Evolutionary conservation across 2,329 filamentous ascomycete species (phyloP).

Genomic region (Neofusicoccum laricinum): DNA sequence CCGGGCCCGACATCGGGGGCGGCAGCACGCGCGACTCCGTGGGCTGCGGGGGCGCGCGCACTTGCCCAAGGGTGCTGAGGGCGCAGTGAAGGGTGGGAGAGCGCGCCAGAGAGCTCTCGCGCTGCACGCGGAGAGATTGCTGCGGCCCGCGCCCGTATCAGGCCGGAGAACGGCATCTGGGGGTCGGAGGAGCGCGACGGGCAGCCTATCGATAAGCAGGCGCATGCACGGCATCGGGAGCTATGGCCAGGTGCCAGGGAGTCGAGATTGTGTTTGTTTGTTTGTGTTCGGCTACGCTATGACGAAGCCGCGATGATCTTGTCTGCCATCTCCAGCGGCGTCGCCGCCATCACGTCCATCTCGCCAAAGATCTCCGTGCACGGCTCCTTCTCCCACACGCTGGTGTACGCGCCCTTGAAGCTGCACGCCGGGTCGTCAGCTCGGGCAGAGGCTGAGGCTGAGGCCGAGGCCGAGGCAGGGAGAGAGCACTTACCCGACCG

Average conservation of each 20-base stretch:
- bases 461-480: too few relatives aligned
- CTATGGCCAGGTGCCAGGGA: background rate
- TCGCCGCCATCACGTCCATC: conserved; percentile 52
- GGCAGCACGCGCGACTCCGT: background rate
- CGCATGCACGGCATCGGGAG: background rate
- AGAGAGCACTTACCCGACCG: conserved; percentile 36
- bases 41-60: background rate
- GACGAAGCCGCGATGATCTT: conserved; percentile 25
- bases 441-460: too few relatives aligned
- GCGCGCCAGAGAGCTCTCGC: too few relatives aligned
- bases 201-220: conserved; percentile 3
- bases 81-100: background rate
- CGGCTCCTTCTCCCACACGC: conserved; percentile 52
- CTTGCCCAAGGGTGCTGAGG: background rate
- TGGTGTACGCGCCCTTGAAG: conserved; percentile 54
- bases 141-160: conserved; percentile 15
- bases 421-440: conserved; percentile 19
- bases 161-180: conserved; percentile 2
- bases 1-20: background rate
- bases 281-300: conserved; percentile 9
- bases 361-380: conserved; percentile 50
- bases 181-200: conserved; percentile 13
- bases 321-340: conserved; percentile 49
- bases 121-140: conserved; percentile 1
- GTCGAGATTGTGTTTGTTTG: background rate